Evolutionary conservation across 1,284 basidiomycete species (phyloP).

Genomic region (Amylostereum chailletii): DNA sequence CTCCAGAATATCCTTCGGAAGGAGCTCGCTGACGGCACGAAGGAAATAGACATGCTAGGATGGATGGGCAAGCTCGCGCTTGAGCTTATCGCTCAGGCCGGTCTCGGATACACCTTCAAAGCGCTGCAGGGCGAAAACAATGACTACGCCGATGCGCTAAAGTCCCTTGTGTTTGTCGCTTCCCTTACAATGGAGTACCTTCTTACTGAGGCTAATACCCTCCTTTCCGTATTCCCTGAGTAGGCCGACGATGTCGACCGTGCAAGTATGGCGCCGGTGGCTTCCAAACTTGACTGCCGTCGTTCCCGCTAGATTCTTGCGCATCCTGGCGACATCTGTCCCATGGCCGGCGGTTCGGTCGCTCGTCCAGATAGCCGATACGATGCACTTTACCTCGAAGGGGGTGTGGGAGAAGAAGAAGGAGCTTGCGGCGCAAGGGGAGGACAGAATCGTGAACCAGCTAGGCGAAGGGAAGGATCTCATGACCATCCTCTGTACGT

Average conservation of each 20-base stretch:
- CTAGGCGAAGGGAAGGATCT: constrained; percentile 32
- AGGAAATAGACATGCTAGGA: constrained; percentile 23
- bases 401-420: constrained; percentile 30
- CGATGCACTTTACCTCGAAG: constrained; percentile 24
- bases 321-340: constrained; percentile 1
- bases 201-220: constrained; percentile 11
- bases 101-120: constrained; percentile 28
- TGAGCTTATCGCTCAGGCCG: constrained; percentile 17
- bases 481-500: constrained; percentile 33
- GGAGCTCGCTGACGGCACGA: constrained; percentile 9
- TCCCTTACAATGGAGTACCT: constrained; percentile 25
- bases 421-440: constrained; percentile 23
- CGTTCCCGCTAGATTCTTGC: no score
- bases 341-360: constrained; percentile 23
- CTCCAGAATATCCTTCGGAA: constrained; percentile 14
- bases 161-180: constrained; percentile 12
- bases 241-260: no score
- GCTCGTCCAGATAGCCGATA: constrained; percentile 24
- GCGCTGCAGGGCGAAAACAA: constrained; percentile 16
- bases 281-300: no score
- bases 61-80: constrained; percentile 24
- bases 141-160: constrained; percentile 20
- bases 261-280: no score
- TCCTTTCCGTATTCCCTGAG: no score
- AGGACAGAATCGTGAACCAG: constrained; percentile 22